Conservation (phyloP, 2,329 filamentous ascomycete species). For the Fusarium sp. region DNA sequence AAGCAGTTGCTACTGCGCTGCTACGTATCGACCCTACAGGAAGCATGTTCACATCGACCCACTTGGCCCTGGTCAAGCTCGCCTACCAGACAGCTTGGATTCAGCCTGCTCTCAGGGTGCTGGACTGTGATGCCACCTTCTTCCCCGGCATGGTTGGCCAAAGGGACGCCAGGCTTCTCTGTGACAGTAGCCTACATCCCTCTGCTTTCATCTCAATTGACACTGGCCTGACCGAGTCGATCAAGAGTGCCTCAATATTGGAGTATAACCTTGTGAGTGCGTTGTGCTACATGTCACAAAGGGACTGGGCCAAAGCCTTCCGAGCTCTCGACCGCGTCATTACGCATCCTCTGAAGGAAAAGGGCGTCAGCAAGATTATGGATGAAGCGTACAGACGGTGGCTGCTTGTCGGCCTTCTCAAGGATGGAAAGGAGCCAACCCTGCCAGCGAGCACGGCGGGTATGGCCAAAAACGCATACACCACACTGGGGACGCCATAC, state of each 20-base stretch:
- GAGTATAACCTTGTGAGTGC: slow-evolving; percentile 73
- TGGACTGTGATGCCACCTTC: slow-evolving; percentile 73
- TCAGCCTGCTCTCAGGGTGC: slow-evolving; percentile 64
- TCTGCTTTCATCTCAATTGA: slow-evolving; percentile 66
- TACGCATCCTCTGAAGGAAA: slow-evolving; percentile 70
- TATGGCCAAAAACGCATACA: slow-evolving; percentile 64
- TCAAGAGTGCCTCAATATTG: slow-evolving; percentile 65
- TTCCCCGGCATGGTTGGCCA: slow-evolving; percentile 61
- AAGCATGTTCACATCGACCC: slow-evolving; percentile 71
- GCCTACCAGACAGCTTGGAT: slow-evolving; percentile 66
- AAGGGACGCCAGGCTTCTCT: slow-evolving; percentile 52
- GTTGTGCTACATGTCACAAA: slow-evolving; percentile 69
- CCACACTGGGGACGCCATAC: slow-evolving; percentile 73
- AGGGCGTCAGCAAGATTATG: slow-evolving; percentile 78
- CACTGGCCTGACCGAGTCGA: slow-evolving; percentile 64
- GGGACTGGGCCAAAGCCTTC: slow-evolving; percentile 69
- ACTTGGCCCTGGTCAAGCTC: slow-evolving; percentile 65
- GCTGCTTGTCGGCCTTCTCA: slow-evolving; percentile 78
- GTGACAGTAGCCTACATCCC: slow-evolving; percentile 57
- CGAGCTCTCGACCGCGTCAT: slow-evolving; percentile 71
- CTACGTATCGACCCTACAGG: slow-evolving; percentile 72
- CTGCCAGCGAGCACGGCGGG: slow-evolving; percentile 66
- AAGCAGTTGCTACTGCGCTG: slow-evolving; percentile 62
- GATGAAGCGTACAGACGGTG: slow-evolving; percentile 92
- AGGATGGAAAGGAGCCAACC: slow-evolving; percentile 66